phyloP scores from a whole-genome alignment of 2,329 filamentous ascomycete species.

The Cryphonectria radicalis region DNA sequence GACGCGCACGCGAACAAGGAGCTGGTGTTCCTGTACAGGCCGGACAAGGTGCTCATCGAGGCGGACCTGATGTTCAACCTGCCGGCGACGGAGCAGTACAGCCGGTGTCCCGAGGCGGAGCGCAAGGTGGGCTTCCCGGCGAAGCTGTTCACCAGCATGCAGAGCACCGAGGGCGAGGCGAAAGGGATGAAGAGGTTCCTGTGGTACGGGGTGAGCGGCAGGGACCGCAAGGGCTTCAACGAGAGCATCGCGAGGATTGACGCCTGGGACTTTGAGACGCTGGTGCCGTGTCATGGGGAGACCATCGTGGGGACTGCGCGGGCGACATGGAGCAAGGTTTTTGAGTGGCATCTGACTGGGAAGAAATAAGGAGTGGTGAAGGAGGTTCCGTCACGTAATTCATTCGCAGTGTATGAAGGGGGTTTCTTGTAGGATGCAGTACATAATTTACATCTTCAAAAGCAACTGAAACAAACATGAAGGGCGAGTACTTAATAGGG shows the following conservation, averaged over 20 bases:
- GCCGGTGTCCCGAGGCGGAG: constrained; percentile 56
- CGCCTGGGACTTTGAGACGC: constrained; percentile 80
- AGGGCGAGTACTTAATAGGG: not conserved
- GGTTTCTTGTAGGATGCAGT: too few species aligned
- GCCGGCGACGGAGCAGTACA: constrained; percentile 85
- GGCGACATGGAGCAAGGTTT: constrained; percentile 74
- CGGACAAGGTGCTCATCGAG: constrained; percentile 78
- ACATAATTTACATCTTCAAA: not conserved
- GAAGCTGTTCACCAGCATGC: constrained; percentile 54
- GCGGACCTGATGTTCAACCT: constrained; percentile 93
- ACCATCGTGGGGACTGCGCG: constrained; percentile 77
- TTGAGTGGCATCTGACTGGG: constrained; percentile 76
- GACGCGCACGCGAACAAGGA: constrained; percentile 82
- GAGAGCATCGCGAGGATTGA: constrained; percentile 71
- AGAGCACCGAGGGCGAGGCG: constrained; percentile 67
- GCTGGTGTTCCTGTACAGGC: constrained; percentile 83
- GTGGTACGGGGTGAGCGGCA: constrained; percentile 71
- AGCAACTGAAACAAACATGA: not conserved
- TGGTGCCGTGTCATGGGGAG: constrained; percentile 95
- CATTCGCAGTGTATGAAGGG: too few species aligned
- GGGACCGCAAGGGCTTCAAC: constrained; percentile 70
- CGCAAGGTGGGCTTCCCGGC: constrained; percentile 44
- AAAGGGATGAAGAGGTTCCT: constrained; percentile 78
- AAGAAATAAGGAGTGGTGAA: constrained; percentile 30
- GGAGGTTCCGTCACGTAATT: not conserved